Evolutionary conservation across 768 basidiomycete genomes (phyloP), one percentile per base, ranked within the genome.

Genomic region (Boletus sensibilis): DNA sequence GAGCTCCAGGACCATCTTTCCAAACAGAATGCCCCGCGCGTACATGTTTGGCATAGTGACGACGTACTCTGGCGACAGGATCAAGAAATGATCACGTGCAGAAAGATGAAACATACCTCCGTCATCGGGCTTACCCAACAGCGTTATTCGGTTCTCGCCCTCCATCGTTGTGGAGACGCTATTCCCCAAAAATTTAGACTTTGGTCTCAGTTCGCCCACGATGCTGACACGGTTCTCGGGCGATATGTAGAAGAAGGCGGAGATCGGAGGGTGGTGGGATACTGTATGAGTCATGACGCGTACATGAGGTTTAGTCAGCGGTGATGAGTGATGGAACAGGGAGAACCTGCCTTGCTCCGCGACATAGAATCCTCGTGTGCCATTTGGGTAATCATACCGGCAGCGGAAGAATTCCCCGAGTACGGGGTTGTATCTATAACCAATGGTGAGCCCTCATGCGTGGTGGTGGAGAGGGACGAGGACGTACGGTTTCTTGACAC

Each of bases 11-110:
- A 98, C 88, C 94, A 99, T 96, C 80, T 91, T 92, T 11, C 90
- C 90, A 72, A 90, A 93, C 41, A 92, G 74, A 62, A 92, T 91
- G 9, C 92, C 92, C 37, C 91, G 81, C 45, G 89, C 91, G 68
- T 92, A 96, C 89, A 98, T 97, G 77, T 98, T 98, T 31, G 97
- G 97, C 95, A 99, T 97, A 56, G 91, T 87, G 63, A 94, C 85
- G 56, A 88, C 80, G 70, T 94, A 95, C 60, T 90, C 92, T 88
- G 75, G 54, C 38, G 23, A 0, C 46, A 27, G 6, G 53, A 33
- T 58, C 42, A 58, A 52, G 39, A 33, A 35, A 38, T 44, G 45
- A 45, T 40, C 50, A 51, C 44, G 51, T 55, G 57, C 25, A 2
- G 20, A 16, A 14, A 44, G 6, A 10, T 63, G 46, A 59, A 53